Base-by-base conservation (phyloP, 2,329 filamentous ascomycete species). In the Seiridium unicorne region DNA sequence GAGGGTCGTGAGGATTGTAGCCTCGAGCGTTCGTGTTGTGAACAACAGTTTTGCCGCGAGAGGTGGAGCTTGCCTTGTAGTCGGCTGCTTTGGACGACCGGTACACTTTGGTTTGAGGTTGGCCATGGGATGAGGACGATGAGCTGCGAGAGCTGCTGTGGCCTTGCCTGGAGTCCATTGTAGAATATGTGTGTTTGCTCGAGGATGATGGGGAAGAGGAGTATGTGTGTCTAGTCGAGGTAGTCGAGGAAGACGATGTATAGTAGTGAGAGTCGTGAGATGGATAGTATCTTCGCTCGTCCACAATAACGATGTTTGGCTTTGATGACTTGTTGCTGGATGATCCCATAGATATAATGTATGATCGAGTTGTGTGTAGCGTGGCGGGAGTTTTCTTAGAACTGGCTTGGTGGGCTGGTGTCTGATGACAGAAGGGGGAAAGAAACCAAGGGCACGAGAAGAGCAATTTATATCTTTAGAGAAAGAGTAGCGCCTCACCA, bases 241-340 rank as follows among this genome's bases (percentile, higher is more conserved):
- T 26, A 13, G 46, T 9, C 46, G 46, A n/a, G 46, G 34, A 1
- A 26, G 49, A 53, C 26, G 49, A 44, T 18, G 38, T 38, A 35
- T 3, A 55, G 51, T 55, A 60, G 9, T 47, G 40, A 31, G 44
- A 51, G 46, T 34, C 42, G 36, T 26, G n/a, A 26, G 53, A 60
- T 31, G 31, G 44, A 13, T 55, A 56, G 54, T 44, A 51, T 26
- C 26, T 32, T 32, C 34, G 46, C 10, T 60, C 59, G 54, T 60
- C 32, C 31, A 53, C 32, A 40, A 60, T 47, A 32, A 57, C 32
- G 44, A 53, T 53, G 31, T 9, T 34, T 10, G 59, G 38, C 36
- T 57, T 60, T n/a, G 59, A 57, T 8, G 59, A 60, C 32, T 57
- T 57, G 9, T 53, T 36, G 54, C 26, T 32, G n/a, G 51, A 56